Evolutionary conservation across 495 filamentous ascomycete genomes (phyloP), one percentile per base, ranked within the genome.

Genomic region (Immersiella caudata): DNA sequence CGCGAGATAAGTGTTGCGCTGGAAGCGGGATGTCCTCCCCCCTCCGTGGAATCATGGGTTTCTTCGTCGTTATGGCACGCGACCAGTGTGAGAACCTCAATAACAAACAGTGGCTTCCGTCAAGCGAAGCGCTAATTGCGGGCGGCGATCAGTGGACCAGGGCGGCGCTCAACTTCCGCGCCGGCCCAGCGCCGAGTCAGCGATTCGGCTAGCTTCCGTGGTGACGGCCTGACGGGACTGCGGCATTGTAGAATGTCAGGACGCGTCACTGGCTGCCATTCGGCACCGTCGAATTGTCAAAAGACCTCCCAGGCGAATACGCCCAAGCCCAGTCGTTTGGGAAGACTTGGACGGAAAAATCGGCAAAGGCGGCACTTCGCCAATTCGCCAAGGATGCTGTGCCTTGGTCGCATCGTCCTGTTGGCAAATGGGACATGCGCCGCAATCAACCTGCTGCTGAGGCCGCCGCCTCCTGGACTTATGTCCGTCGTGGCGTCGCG

Each of bases 351-450:
- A 63, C 62, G 62, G 62, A 14, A 55, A 64, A 40, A 20, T 36
- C 62, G 62, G 62, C 62, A 55, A 64, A 40, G 29, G 24, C 62
- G 62, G 62, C 62, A 65, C 40, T 18, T 12, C 40, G 40, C 40
- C 40, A 46, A 55, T 50, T 33, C 36, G 62, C 62, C 62, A 65
- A 65, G 62, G 20, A 16, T 7, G 9, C 50, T 26, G 62, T 65
- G 60, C 60, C 40, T 62, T 62, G 36, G 36, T 51, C 25, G 29
- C 62, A 29, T 36, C 22, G 25, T 24, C 20, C 33, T 56, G 26
- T 46, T 24, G 40, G 40, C 40, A 14, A 46, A 46, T 12, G 40
- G 40, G 40, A 46, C 16, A 36, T 22, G 59, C 29, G 22, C 22
- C 26, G 54, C 22, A 24, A 57, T 57, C 54, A 24, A 57, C 22